Percentiles rank a stretch among this genome's conserved stretches.
Evolutionary conservation across 2,329 filamentous ascomycete species (phyloP).

Genomic region (Colletotrichum gloeosporioides): DNA sequence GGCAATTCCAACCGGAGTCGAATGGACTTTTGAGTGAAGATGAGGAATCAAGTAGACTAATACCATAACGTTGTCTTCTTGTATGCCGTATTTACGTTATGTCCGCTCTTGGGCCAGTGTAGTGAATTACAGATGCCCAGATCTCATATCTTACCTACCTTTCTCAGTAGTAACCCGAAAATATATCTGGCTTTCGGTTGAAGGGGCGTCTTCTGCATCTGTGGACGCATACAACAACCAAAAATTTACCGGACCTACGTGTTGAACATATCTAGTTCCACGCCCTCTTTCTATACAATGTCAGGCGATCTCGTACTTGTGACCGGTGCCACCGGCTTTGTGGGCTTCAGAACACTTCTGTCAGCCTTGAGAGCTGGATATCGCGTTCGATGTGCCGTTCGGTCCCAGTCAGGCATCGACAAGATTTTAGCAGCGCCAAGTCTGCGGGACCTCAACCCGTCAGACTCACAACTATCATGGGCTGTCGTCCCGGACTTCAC

Average conservation of each 20-base stretch:
- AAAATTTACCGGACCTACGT: background rate
- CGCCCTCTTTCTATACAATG: background rate
- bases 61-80: background rate
- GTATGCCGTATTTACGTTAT: background rate
- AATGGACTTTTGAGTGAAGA: background rate
- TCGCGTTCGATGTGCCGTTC: constrained; percentile 33
- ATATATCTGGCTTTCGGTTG: background rate
- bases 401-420: constrained; percentile 23
- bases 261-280: background rate
- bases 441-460: constrained; percentile 16
- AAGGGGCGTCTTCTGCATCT: background rate
- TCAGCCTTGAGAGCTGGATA: constrained; percentile 28
- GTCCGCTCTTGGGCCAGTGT: background rate
- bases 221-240: background rate
- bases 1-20: background rate
- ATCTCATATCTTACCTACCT: background rate
- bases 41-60: background rate
- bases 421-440: background rate
- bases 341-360: constrained; percentile 32
- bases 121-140: background rate
- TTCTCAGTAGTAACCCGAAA: background rate
- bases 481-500: constrained; percentile 41
- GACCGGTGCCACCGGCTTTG: constrained; percentile 35
- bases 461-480: constrained; percentile 24
- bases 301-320: constrained; percentile 13